These are phyloP conservation scores for Singerocomus rubriflavus DNA, from an alignment of 1,284 basidiomycete species.

Conservation along the genomic window DNA sequence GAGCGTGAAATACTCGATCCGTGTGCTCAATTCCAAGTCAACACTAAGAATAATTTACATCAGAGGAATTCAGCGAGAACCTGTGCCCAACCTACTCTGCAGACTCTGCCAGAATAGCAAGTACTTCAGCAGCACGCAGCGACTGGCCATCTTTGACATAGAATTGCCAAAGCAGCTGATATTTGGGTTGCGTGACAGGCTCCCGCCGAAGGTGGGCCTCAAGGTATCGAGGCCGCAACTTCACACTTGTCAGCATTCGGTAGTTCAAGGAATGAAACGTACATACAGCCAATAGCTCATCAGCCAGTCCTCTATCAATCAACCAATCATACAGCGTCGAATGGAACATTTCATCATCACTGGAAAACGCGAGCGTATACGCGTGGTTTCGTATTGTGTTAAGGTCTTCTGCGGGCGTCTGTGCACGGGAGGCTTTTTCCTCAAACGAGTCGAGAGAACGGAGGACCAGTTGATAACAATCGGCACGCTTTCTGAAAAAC, in stretches of 20 bases:
- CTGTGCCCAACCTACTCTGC: constrained; percentile 53
- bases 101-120: constrained; percentile 86
- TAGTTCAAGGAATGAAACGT: constrained; percentile 8
- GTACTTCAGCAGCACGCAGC: constrained; percentile 82
- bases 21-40: constrained; percentile 63
- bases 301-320: constrained; percentile 73
- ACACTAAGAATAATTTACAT: constrained; percentile 44
- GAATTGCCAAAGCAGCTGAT: constrained; percentile 94
- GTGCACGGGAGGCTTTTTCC: constrained; percentile 42
- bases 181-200: constrained; percentile 78
- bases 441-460: constrained; percentile 84
- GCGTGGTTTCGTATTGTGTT: constrained; percentile 71
- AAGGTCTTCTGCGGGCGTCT: constrained; percentile 45
- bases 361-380: constrained; percentile 79
- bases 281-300: constrained; percentile 85
- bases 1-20: constrained; percentile 88
- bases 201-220: constrained; percentile 85
- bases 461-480: constrained; percentile 82
- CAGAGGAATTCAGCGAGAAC: background rate
- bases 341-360: constrained; percentile 92
- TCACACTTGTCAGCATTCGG: constrained; percentile 11
- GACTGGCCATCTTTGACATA: constrained; percentile 91
- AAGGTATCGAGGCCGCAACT: constrained; percentile 83
- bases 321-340: constrained; percentile 95
- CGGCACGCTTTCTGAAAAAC: constrained; percentile 59